Base-by-base conservation (phyloP, 2,329 filamentous ascomycete species). In the Cercospora zeina region DNA sequence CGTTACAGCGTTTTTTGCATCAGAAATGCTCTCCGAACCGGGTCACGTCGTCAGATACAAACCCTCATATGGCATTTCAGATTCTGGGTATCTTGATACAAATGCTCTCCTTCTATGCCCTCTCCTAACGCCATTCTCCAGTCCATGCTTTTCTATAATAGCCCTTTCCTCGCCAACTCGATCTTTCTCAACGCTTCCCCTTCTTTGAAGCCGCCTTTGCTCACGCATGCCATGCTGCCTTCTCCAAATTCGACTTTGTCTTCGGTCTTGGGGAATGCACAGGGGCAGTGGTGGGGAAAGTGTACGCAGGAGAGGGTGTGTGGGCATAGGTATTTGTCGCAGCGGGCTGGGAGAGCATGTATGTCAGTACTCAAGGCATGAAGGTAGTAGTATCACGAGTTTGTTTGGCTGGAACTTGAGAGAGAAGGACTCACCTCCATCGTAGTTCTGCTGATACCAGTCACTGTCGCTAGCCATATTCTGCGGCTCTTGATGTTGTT, bases 221-320 rank as follows among this genome's bases (percentile, higher is more conserved):
- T 90, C 0, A 89, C 81, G 71, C 90, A 95, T 51, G 92, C 80
- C 42, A 88, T 84, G 68, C 86, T 85, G 0, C 90, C 90, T 3
- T 93, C 89, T 4, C 82, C 85, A 79, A 91, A 76, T 86, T 91
- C 82, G 76, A 87, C 73, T 82, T 90, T 78, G 77, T 87, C 70
- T 78, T 91, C 75, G 78, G 87, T 72, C 79, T 82, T 64, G 69
- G 83, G 76, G 82, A 90, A 96, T 1, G 91, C 83, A 78, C 95
- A 99, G 30, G 95, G 95, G 77, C 95, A 99, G 78, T 99, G 95
- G 76, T 97, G 93, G 1, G 95, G 93, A 79, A 96, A 95, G 75
- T 96, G 89, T 6, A 99, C 95, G 80, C 95, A 99, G 36, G 93
- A 90, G 63, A 99, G 85, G 0, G 95, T 97, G 67, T 91, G 91